Conservation (phyloP, 2,329 filamentous ascomycete genomes). For the Fusarium marasasianum region DNA sequence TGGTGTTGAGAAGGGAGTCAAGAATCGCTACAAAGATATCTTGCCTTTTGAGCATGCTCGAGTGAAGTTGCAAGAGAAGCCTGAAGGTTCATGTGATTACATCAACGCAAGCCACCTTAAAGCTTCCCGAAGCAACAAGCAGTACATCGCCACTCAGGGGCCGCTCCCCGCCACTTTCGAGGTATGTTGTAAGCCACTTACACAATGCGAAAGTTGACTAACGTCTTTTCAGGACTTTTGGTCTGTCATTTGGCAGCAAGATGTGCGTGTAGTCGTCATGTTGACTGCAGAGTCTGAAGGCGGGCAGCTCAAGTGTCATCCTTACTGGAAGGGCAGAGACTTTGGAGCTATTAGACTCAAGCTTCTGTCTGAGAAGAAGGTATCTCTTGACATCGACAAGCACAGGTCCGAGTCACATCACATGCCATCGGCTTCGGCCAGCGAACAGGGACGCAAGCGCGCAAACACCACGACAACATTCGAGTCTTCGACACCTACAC, state of each 20-base stretch:
- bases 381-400: conserved; percentile 76
- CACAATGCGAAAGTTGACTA: conserved; percentile 25
- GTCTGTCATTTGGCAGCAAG: conserved; percentile 97
- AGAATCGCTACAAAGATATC: conserved; percentile 98
- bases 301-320: conserved; percentile 92
- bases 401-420: conserved; percentile 53
- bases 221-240: conserved; percentile 81
- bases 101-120: conserved; percentile 92
- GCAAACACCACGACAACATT: conserved; percentile 63
- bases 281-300: conserved; percentile 94
- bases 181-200: conserved; percentile 62
- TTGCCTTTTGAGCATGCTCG: conserved; percentile 94
- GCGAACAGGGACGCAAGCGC: conserved; percentile 59
- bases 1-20: conserved; percentile 91
- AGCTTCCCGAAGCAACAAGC: conserved; percentile 83
- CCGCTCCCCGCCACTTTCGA: conserved; percentile 92
- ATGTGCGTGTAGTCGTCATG: conserved; percentile 95
- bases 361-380: conserved; percentile 81
- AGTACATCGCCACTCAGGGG: conserved; percentile 95
- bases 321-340: conserved; percentile 85
- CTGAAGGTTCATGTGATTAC: conserved; percentile 82
- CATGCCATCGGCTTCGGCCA: conserved; percentile 35
- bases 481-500: conserved; percentile 46
- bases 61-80: conserved; percentile 78
- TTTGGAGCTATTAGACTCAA: conserved; percentile 83